phyloP scores from a whole-genome alignment of 2,329 filamentous ascomycete genomes.

The Aureobasidium mangrovei region DNA sequence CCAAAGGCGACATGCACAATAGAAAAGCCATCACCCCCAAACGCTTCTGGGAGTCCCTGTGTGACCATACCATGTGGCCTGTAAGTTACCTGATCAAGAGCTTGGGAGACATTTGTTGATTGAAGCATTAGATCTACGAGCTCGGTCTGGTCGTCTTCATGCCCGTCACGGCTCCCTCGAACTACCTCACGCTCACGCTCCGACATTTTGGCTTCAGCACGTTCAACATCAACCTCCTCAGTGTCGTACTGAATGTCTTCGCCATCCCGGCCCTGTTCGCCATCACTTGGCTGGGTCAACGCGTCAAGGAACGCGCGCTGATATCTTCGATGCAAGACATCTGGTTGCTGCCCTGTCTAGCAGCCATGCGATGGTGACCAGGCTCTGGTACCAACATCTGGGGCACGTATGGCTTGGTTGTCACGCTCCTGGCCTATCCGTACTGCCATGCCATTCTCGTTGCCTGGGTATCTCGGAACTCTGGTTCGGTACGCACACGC shows the following conservation, averaged over 20 bases:
- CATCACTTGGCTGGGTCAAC: constrained; percentile 39
- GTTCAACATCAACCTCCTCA: constrained; percentile 55
- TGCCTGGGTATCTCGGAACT: constrained; percentile 32
- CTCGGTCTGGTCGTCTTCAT: constrained; percentile 48
- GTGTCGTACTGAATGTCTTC: constrained; percentile 41
- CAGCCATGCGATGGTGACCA: constrained; percentile 20
- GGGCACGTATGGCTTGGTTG: constrained; percentile 31
- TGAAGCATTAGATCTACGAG: constrained; percentile 31
- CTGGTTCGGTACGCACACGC: constrained; percentile 32
- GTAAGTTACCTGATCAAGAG: constrained; percentile 26
- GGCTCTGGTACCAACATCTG: constrained; percentile 26
- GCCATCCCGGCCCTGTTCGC: constrained; percentile 35
- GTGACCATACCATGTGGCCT: constrained; percentile 50
- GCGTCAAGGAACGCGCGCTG: constrained; percentile 38
- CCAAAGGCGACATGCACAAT: constrained; percentile 50
- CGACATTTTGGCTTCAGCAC: constrained; percentile 50
- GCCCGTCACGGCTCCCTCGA: constrained; percentile 41
- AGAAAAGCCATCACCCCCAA: constrained; percentile 45
- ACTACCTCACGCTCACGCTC: constrained; percentile 52
- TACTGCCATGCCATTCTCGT: constrained; percentile 36
- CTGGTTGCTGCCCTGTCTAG: constrained; percentile 35
- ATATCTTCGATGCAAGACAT: constrained; percentile 43
- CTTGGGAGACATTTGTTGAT: neutral
- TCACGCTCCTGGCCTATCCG: constrained; percentile 31
- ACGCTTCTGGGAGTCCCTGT: constrained; percentile 43